Conservation (phyloP, 192 early-diverging fungal species). For the Backusella mclennaniae region DNA sequence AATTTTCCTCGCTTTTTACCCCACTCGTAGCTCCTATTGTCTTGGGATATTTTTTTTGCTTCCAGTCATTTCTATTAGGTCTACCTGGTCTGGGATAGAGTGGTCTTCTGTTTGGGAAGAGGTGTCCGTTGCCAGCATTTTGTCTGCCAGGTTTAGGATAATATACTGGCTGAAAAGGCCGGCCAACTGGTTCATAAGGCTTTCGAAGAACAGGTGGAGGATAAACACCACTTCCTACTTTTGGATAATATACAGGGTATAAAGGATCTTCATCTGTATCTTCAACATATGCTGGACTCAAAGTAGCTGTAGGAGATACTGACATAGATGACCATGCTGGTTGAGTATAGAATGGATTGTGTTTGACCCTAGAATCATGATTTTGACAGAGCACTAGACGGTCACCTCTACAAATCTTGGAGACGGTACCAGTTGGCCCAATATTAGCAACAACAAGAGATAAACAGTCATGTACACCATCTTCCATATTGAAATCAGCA, state of each 20-base stretch:
- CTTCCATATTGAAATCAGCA: not conserved
- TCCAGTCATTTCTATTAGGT: not conserved
- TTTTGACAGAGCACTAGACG: not conserved
- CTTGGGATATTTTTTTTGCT: not conserved
- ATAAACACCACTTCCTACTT: not conserved
- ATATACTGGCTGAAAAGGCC: not conserved
- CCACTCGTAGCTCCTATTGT: not conserved
- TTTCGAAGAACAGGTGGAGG: not conserved
- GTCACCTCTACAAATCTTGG: not conserved
- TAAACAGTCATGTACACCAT: not conserved
- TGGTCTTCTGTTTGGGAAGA: not conserved
- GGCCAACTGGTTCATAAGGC: not conserved
- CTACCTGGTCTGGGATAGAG: not conserved
- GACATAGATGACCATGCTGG: not conserved
- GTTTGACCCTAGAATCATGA: not conserved
- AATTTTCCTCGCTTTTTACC: not conserved
- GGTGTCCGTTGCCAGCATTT: not conserved
- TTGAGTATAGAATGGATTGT: not conserved
- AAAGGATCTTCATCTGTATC: not conserved
- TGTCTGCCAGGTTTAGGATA: not conserved
- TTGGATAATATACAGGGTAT: not conserved
- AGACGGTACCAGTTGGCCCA: not conserved
- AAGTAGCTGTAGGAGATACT: not conserved
- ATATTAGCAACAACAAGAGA: not conserved
- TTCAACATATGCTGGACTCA: not conserved